phyloP scores from a whole-genome alignment of 1,284 basidiomycete genomes.

The Puccinia novopanici region DNA sequence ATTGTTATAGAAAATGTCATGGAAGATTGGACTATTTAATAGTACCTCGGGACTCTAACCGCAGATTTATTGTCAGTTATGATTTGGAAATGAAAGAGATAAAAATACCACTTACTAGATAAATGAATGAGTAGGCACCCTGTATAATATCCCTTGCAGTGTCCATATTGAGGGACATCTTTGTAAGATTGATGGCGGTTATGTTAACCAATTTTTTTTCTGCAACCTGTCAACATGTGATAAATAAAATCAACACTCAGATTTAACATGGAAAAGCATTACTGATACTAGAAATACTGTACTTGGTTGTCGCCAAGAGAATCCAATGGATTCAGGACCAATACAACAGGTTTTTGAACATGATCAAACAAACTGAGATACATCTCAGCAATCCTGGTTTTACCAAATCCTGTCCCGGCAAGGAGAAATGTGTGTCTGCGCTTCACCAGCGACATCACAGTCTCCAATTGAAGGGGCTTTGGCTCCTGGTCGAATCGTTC shows the following conservation, averaged over 20 bases:
- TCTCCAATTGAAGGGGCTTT: neutral
- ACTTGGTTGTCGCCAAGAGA: constrained; percentile 30
- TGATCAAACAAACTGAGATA: neutral
- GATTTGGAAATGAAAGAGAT: neutral
- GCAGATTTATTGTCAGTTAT: neutral
- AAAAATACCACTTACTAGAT: neutral
- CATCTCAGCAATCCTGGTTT: constrained; percentile 15
- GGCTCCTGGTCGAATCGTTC: neutral
- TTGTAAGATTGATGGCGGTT: neutral
- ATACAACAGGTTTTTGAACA: neutral
- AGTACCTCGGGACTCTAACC: constrained; percentile 13
- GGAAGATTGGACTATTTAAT: neutral
- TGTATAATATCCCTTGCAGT: neutral
- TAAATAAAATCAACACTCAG: neutral
- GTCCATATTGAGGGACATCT: neutral
- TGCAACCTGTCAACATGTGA: neutral
- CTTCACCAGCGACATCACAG: neutral
- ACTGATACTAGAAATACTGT: neutral
- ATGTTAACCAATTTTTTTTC: neutral
- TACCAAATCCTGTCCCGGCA: constrained; percentile 19
- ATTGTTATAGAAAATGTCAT: neutral
- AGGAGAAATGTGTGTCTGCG: constrained; percentile 1
- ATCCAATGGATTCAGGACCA: too few species aligned
- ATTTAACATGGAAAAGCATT: neutral
- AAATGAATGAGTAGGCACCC: neutral